These are phyloP conservation scores for Oropetium thomaeum DNA, from an alignment of 176 grass and related monocot genomes.

Conservation along the genomic window DNA sequence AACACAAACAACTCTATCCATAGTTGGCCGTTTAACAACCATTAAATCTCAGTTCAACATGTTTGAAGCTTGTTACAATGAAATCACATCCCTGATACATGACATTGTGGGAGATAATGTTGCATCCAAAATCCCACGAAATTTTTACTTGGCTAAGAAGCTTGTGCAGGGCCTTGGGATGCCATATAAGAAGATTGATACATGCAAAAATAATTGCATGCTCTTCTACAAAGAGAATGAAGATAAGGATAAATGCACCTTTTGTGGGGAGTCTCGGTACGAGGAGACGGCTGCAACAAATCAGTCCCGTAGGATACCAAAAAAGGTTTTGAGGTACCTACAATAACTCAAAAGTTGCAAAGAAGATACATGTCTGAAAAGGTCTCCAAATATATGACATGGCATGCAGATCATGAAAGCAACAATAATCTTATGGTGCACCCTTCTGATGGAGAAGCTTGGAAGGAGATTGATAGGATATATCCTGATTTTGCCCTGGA, in stretches of 20 bases:
- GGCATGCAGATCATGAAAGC: not conserved
- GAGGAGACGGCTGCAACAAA: not conserved
- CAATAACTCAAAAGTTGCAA: not conserved
- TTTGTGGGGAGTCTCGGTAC: not conserved
- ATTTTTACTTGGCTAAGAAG: too few species aligned
- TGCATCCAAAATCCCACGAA: too few species aligned
- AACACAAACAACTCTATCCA: too few species aligned
- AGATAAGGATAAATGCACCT: not conserved
- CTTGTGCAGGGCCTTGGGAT: not conserved
- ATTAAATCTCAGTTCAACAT: too few species aligned
- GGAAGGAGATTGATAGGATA: constrained; percentile 4
- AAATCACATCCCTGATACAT: too few species aligned
- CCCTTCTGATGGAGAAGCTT: constrained; percentile 12
- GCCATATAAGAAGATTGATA: not conserved
- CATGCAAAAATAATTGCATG: not conserved
- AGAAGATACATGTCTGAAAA: not conserved
- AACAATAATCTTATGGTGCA: not conserved
- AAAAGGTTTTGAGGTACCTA: not conserved
- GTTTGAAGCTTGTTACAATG: too few species aligned
- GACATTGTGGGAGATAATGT: too few species aligned
- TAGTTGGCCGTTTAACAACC: too few species aligned
- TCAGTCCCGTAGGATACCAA: not conserved
- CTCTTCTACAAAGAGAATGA: not conserved
- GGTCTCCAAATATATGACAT: not conserved
- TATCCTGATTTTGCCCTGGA: not conserved